phyloP scores from a whole-genome alignment of 2,329 filamentous ascomycete genomes.

The Monilinia fructigena region DNA sequence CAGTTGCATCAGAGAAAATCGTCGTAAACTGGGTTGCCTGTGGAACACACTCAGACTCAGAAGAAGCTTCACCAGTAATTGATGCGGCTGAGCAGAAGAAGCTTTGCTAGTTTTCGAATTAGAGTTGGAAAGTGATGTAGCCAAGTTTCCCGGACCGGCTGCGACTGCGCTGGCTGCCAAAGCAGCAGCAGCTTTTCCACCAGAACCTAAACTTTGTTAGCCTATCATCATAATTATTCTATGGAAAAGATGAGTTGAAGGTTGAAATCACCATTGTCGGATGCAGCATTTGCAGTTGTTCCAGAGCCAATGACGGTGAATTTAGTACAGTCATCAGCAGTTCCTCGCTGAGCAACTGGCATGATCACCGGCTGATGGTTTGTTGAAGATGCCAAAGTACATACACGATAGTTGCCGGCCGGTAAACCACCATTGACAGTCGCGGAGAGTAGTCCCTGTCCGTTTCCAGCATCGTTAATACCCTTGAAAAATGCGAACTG shows the following conservation, averaged over 20 bases:
- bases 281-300: conserved; percentile 26
- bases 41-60: not conserved
- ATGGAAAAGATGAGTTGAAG: not conserved
- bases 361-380: conserved; percentile 48
- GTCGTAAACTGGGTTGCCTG: not conserved
- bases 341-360: conserved; percentile 48
- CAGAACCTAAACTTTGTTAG: conserved; percentile 13
- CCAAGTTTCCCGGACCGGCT: conserved; percentile 19
- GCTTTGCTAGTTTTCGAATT: not conserved
- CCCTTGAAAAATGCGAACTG: conserved; percentile 46
- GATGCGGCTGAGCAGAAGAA: not conserved
- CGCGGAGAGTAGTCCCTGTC: conserved; percentile 43
- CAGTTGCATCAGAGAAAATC: not conserved
- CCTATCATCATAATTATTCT: not conserved
- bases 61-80: not conserved
- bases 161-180: conserved; percentile 27
- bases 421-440: conserved; percentile 44
- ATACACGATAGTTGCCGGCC: conserved; percentile 46
- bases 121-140: conserved; percentile 3
- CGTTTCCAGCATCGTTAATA: conserved; percentile 45
- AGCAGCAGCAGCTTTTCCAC: conserved; percentile 26
- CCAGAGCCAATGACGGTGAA: conserved; percentile 42
- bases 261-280: conserved; percentile 24
- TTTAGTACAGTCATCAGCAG: conserved; percentile 49
- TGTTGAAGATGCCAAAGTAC: conserved; percentile 45